Evolutionary conservation across 108 stramenopile species (phyloP), one percentile per base, ranked within the genome.

Genomic region (Cyclotella kingstonii): DNA sequence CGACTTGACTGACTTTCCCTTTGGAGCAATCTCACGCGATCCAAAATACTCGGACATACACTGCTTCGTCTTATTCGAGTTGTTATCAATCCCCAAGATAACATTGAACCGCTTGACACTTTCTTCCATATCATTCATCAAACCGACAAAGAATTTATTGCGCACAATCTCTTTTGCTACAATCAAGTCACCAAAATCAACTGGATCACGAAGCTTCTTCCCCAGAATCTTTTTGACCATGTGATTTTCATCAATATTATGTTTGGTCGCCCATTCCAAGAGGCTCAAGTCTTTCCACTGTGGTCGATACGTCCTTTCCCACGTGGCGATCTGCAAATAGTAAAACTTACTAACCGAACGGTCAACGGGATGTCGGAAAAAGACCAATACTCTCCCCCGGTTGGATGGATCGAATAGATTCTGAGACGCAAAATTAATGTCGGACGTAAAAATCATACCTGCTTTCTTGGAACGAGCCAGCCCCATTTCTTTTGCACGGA

Each of bases 331-430:
- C 35, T 77, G 74, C 31, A 82, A 46, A 34, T 82, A 82, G 25
- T 77, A 79, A 33, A 79, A 82, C 35, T 76, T 61, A 25, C 75
- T 77, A 0, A 72, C 75, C n/a, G 49, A 25, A n/a, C 81, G 48
- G 26, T 82, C 70, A 5, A 82, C 35, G 4, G 81, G 81, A 64
- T 82, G 73, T 11, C 81, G 77, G 43, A 82, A 77, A 10, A 82
- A 34, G 6, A 66, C 52, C 3, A 66, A 74, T 30, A 66, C 59
- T 27, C 68, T 36, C 5, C 45, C 68, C 23, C 39, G 33, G 49
- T 70, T 31, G 14, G 14, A n/a, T 29, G 26, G 6, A 33, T 60
- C 60, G 40, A 72, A 72, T 26, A 72, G 36, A 21, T 72, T 19
- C 12, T 56, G 10, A 1, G 39, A 46, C 0, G 70, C 70, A 25